phyloP scores from a whole-genome alignment of 768 basidiomycete species.

The Crassisporium funariophilum region DNA sequence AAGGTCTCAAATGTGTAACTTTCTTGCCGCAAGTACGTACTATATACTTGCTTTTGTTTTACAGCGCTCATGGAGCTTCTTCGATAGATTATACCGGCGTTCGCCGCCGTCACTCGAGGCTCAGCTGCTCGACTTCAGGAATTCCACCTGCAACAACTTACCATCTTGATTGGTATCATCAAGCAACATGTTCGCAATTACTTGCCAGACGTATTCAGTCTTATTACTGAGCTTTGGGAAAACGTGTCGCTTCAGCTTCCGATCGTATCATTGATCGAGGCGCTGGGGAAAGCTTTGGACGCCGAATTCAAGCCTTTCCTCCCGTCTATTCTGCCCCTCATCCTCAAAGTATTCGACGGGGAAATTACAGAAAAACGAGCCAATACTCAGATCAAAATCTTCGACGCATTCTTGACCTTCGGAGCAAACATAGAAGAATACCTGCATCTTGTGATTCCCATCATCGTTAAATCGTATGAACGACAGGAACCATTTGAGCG shows the following conservation, averaged over 20 bases:
- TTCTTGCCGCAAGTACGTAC: constrained; percentile 85
- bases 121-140: constrained; percentile 85
- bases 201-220: constrained; percentile 78
- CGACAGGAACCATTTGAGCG: constrained; percentile 80
- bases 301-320: constrained; percentile 98
- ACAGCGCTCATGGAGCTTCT: constrained; percentile 7
- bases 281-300: constrained; percentile 90
- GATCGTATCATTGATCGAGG: constrained; percentile 90
- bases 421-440: constrained; percentile 98
- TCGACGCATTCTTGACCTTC: constrained; percentile 93
- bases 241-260: constrained; percentile 82
- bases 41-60: neutral
- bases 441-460: constrained; percentile 93
- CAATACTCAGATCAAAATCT: constrained; percentile 83
- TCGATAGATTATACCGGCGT: constrained; percentile 88
- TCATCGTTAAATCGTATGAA: constrained; percentile 91
- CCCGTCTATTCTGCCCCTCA: constrained; percentile 83
- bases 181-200: constrained; percentile 97
- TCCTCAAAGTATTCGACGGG: constrained; percentile 91
- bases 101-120: constrained; percentile 82
- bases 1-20: constrained; percentile 93
- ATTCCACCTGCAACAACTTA: constrained; percentile 93
- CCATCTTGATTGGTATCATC: constrained; percentile 93
- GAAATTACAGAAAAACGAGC: constrained; percentile 80
- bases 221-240: constrained; percentile 93